Conservation (phyloP, 1,284 basidiomycete genomes). For the Rhodotorula sp. region DNA sequence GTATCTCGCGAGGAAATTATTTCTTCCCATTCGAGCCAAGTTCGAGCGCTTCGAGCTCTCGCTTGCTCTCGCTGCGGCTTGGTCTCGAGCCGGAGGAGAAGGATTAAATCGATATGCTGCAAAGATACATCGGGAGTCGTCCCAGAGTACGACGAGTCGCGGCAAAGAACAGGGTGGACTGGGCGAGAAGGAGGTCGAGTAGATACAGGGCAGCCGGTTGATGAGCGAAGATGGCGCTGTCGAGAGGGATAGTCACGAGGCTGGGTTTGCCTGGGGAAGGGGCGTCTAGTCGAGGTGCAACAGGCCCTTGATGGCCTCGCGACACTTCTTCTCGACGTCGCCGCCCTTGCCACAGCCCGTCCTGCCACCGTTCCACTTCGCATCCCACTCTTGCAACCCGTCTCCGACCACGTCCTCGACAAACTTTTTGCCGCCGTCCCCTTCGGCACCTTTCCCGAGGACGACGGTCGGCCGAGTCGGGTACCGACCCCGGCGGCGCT, state of each 20-base stretch:
- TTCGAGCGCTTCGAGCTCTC: too few relatives aligned
- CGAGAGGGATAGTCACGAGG: not conserved
- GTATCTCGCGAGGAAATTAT: too few relatives aligned
- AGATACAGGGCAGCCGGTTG: too few relatives aligned
- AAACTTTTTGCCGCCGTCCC: constrained; percentile 17
- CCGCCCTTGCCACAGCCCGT: constrained; percentile 19
- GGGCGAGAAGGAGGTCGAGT: not conserved
- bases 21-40: too few relatives aligned
- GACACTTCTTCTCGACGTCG: constrained; percentile 21
- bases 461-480: constrained; percentile 34
- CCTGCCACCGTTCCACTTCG: constrained; percentile 30
- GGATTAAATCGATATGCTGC: too few relatives aligned
- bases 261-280: not conserved
- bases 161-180: not conserved
- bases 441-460: constrained; percentile 5
- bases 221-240: too few relatives aligned
- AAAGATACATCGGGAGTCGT: too few relatives aligned
- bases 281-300: constrained; percentile 28
- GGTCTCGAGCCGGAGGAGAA: too few relatives aligned
- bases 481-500: constrained; percentile 26
- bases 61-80: too few relatives aligned
- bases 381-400: constrained; percentile 28
- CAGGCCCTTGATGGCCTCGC: constrained; percentile 23
- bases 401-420: constrained; percentile 35
- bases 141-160: not conserved